These are phyloP conservation scores for Vaccinium myrtillus DNA, from an alignment of 148 eudicot genomes.

Conservation along the genomic window DNA sequence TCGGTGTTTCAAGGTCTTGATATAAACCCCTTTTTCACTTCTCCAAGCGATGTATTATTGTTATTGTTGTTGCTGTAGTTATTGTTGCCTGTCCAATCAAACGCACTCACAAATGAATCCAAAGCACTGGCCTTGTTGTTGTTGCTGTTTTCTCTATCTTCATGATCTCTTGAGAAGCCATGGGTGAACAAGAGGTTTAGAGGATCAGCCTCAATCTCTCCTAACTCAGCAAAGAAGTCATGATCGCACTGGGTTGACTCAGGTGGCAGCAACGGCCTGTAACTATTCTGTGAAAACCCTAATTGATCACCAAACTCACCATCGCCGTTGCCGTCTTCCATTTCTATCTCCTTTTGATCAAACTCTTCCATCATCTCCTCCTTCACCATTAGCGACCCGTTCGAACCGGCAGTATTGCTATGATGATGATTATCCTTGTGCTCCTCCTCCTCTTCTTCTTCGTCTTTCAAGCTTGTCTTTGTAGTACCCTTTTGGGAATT, in stretches of 20 bases:
- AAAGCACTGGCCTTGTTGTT: background rate
- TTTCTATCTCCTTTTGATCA: conserved; percentile 6
- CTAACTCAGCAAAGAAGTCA: conserved; percentile 58
- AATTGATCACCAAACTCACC: conserved; percentile 12
- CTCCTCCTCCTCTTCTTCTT: conserved; percentile 17
- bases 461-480: conserved; percentile 15
- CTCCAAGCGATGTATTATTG: conserved; percentile 19
- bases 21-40: conserved; percentile 24
- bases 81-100: conserved; percentile 47
- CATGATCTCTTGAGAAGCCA: conserved; percentile 26
- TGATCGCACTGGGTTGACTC: conserved; percentile 27
- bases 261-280: conserved; percentile 37
- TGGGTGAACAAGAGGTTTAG: conserved; percentile 45
- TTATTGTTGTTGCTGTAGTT: conserved; percentile 9
- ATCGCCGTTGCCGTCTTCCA: conserved; percentile 11
- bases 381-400: background rate
- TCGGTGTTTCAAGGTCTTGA: conserved; percentile 7
- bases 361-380: conserved; percentile 31
- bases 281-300: conserved; percentile 33
- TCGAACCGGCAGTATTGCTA: background rate
- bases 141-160: conserved; percentile 25
- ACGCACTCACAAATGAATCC: conserved; percentile 45
- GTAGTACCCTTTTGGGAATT: background rate
- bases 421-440: conserved; percentile 11
- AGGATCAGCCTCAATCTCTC: conserved; percentile 57